Evolutionary conservation across 2,329 filamentous ascomycete genomes (phyloP).

Genomic region (Phialophora expanda): DNA sequence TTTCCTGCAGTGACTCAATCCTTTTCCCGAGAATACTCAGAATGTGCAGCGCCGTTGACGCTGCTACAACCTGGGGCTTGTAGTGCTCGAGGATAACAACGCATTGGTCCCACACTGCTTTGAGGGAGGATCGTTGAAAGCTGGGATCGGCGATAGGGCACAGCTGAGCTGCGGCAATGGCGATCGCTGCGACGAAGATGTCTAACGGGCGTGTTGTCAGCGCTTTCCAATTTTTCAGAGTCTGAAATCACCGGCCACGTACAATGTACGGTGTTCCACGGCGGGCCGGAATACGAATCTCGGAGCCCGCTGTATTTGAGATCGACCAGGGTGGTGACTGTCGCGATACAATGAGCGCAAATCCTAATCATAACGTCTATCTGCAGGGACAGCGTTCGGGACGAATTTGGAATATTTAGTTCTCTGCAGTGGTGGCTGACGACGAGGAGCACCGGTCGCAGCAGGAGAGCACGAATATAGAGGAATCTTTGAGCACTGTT

Average conservation of each 20-base stretch:
- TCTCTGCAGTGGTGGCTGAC: neutral
- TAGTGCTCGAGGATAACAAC: slow-evolving; percentile 1
- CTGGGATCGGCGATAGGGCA: neutral
- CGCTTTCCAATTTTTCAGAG: neutral
- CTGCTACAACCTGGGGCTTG: neutral
- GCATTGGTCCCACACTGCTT: neutral
- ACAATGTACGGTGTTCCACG: slow-evolving; percentile 1
- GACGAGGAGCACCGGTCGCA: slow-evolving; percentile 18
- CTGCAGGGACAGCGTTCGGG: neutral
- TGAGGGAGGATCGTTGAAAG: neutral
- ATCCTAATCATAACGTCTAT: neutral
- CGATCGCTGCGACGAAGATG: neutral
- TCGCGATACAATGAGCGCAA: neutral
- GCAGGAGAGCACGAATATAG: slow-evolving; percentile 20
- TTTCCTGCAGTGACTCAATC: neutral
- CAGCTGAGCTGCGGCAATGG: neutral
- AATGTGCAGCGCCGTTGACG: neutral
- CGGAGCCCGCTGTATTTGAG: neutral
- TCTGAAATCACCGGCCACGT: neutral
- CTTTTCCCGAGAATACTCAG: neutral
- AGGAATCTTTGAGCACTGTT: slow-evolving; percentile 11
- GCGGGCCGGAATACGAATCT: slow-evolving; percentile 1
- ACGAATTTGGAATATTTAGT: neutral
- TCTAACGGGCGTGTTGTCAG: neutral
- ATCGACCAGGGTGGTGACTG: neutral